A percentile compares a stretch with the other conserved stretches of the same genome.
phyloP scores from a whole-genome alignment of 148 eudicot species.

The Rhododendron mucronatum region DNA sequence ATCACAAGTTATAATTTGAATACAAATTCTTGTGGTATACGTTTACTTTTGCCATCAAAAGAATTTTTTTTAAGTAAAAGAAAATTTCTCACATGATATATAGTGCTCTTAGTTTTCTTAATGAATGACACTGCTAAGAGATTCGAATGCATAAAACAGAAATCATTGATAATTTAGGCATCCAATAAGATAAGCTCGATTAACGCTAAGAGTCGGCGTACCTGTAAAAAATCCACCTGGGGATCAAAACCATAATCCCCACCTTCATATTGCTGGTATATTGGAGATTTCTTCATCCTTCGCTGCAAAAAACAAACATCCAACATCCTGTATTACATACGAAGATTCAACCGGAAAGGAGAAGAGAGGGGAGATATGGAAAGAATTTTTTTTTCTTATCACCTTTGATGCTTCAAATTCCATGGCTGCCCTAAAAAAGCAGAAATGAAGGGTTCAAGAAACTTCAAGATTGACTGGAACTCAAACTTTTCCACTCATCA shows the following conservation, averaged over 20 bases:
- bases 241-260: constrained; percentile 28
- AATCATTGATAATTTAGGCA: not conserved
- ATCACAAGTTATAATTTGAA: not conserved
- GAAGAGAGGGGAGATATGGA: not conserved
- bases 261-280: constrained; percentile 13
- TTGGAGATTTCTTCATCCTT: constrained; percentile 26
- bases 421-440: not conserved
- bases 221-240: constrained; percentile 32
- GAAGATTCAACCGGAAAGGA: not conserved
- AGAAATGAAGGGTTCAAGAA: not conserved
- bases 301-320: constrained; percentile 6
- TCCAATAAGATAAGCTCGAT: not conserved
- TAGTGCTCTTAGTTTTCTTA: not conserved
- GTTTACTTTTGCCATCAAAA: not conserved
- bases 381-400: not conserved
- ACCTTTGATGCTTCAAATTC: not conserved
- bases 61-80: not conserved
- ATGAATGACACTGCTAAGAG: not conserved
- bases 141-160: not conserved
- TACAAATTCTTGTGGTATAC: not conserved
- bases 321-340: not conserved
- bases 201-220: not conserved
- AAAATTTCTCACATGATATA: not conserved
- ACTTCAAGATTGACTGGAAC: not conserved
- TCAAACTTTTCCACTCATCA: not conserved